phyloP scores from a whole-genome alignment of 2,329 filamentous ascomycete species.

The Mycosphaerella sp. region DNA sequence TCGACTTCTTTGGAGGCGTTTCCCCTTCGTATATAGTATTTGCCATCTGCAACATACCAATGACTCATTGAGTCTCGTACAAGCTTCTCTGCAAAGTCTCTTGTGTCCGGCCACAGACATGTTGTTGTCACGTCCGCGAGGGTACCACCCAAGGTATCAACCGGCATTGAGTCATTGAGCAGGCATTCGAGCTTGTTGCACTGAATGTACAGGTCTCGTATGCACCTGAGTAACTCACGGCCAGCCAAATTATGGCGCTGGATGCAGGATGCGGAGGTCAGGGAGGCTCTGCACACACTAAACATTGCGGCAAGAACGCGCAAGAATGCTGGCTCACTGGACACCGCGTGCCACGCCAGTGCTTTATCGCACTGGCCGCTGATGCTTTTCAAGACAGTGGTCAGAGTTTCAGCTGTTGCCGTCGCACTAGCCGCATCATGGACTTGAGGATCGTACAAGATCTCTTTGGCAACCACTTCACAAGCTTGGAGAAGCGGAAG shows the following conservation, averaged over 20 bases:
- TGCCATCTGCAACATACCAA: slow-evolving; percentile 43
- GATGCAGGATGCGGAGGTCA: slow-evolving; percentile 13
- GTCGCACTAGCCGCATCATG: not conserved
- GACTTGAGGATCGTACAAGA: slow-evolving; percentile 36
- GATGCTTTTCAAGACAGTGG: not conserved
- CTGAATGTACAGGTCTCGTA: slow-evolving; percentile 9
- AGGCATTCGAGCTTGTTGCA: not conserved
- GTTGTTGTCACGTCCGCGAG: not conserved
- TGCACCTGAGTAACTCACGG: slow-evolving; percentile 1
- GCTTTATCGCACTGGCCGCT: not conserved
- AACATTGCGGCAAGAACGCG: slow-evolving; percentile 13
- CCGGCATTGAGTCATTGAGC: slow-evolving; percentile 3
- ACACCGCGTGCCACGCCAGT: not conserved
- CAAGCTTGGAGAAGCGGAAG: slow-evolving; percentile 49
- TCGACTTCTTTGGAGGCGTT: slow-evolving; percentile 42
- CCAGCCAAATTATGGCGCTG: slow-evolving; percentile 11
- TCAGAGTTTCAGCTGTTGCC: not conserved
- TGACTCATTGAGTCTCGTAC: slow-evolving; percentile 42
- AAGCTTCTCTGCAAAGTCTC: slow-evolving; percentile 33
- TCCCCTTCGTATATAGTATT: slow-evolving; percentile 45
- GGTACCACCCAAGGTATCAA: not conserved
- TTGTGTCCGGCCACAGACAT: slow-evolving; percentile 22
- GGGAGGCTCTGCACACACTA: slow-evolving; percentile 13
- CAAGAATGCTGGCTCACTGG: not conserved
- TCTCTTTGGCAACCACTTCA: slow-evolving; percentile 37